phyloP scores from a whole-genome alignment of 257 asterid species.

The Rauvolfia tetraphylla region DNA sequence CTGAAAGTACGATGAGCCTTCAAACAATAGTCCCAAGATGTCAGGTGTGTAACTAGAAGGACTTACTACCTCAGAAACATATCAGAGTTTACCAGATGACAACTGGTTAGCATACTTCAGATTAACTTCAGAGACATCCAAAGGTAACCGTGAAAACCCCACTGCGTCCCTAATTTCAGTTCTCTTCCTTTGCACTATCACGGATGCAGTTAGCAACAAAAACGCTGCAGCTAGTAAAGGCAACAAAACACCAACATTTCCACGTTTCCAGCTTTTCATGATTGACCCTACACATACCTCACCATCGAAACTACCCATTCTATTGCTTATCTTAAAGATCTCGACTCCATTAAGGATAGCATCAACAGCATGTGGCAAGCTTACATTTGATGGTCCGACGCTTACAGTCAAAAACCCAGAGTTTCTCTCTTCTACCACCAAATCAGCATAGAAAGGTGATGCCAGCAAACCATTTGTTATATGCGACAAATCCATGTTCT shows the following conservation, averaged over 20 bases:
- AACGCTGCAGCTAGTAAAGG: slow-evolving; percentile 54
- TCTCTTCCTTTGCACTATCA: slow-evolving; percentile 53
- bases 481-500: slow-evolving; percentile 61
- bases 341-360: slow-evolving; percentile 87
- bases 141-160: slow-evolving; percentile 70
- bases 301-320: slow-evolving; percentile 72
- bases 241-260: slow-evolving; percentile 30
- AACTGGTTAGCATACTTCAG: slow-evolving; percentile 39
- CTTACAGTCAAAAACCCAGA: slow-evolving; percentile 45
- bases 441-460: slow-evolving; percentile 90
- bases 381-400: slow-evolving; percentile 72
- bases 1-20: not conserved
- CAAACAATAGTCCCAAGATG: not conserved
- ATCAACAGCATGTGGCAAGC: slow-evolving; percentile 61
- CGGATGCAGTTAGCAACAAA: slow-evolving; percentile 49
- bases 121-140: slow-evolving; percentile 55
- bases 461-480: slow-evolving; percentile 54
- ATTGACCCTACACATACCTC: slow-evolving; percentile 48
- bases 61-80: slow-evolving; percentile 4
- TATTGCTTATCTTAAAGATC: slow-evolving; percentile 72
- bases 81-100: slow-evolving; percentile 42
- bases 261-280: slow-evolving; percentile 60
- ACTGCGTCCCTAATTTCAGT: slow-evolving; percentile 20
- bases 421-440: slow-evolving; percentile 46
- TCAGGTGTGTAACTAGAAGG: not conserved